Evolutionary conservation across 2,329 filamentous ascomycete genomes (phyloP), one percentile per base, ranked within the genome.

Genomic region (Erysiphe pulchra): DNA sequence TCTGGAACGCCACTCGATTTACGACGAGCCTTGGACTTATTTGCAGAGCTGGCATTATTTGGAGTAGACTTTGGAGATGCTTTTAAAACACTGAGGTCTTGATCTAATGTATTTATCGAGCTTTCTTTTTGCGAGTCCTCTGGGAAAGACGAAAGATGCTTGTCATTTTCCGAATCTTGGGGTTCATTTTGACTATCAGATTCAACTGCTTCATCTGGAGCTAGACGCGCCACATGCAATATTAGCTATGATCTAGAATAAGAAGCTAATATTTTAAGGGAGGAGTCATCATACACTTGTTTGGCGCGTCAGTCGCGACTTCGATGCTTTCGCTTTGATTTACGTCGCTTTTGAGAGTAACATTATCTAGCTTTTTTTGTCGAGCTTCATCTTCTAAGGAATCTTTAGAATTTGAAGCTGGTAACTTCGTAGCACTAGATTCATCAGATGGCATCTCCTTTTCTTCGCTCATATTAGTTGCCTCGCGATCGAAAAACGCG

Each of bases 1-100:
- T 79, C 74, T 10, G 78, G 68, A 39, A 70, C 71, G 47, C 68
- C 69, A 38, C 67, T 68, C 20, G 83, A 92, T 69, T 90, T 90
- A 65, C 83, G 80, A 58, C 70, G 70, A 50, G 65, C 60, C 55
- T 73, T 73, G 50, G 64, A 64, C 44, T 65, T 58, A 30, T 61
- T 61, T 33, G 63, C 61, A 47, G 69, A 62, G 37, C 60, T 50
- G 44, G 62, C 55, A n/a, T 63, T 56, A 18, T 58, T 58, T 36
- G 56, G 57, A 47, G 58, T 54, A 53, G 54, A 51, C 48, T 57
- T 59, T 28, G 55, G 55, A 31, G 59, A 54, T 16, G 53, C 49
- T 7, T 55, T 51, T n/a, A 55, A 52, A 41, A 52, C 50, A 43
- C 53, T 50, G 16, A 48, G 24, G 8, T 28, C 53, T 30, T 50